Conservation (phyloP, 495 filamentous ascomycete genomes). For the Amorphotheca resinae region DNA sequence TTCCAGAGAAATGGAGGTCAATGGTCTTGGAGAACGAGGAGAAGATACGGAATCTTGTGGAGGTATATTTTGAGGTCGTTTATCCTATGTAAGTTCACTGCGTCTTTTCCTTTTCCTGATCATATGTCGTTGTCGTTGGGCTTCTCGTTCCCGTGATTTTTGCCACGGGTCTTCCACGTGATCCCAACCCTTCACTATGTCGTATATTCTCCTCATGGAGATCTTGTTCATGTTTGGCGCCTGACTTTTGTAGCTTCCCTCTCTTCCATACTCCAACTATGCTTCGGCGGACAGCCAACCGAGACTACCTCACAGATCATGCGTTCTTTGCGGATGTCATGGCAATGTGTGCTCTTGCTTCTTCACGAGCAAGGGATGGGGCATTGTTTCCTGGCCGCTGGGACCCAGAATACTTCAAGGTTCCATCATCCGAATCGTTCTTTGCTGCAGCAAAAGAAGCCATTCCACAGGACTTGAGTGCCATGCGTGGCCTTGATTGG, state of each 20-base stretch:
- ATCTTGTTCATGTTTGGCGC: background rate
- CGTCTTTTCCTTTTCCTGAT: too few relatives aligned
- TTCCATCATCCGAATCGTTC: constrained; percentile 31
- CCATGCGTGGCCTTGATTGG: constrained; percentile 29
- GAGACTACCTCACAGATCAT: constrained; percentile 30
- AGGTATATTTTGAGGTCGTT: constrained; percentile 15
- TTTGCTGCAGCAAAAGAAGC: constrained; percentile 32
- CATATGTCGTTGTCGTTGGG: too few relatives aligned
- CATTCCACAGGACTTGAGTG: constrained; percentile 27
- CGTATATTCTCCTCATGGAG: too few relatives aligned
- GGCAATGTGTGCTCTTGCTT: constrained; percentile 36
- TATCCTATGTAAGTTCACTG: constrained; percentile 15
- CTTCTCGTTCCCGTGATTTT: background rate
- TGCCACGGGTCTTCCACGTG: background rate
- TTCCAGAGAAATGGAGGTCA: constrained; percentile 2
- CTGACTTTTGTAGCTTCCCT: constrained; percentile 30
- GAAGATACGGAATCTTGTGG: constrained; percentile 8
- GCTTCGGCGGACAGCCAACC: constrained; percentile 23
- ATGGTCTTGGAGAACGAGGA: constrained; percentile 2
- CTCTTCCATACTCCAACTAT: constrained; percentile 35
- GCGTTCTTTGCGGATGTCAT: constrained; percentile 35
- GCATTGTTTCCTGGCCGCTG: constrained; percentile 25
- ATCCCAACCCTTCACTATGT: background rate
- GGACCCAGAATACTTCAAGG: constrained; percentile 21
- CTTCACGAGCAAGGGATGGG: constrained; percentile 34